These are phyloP conservation scores for Trametes villosa DNA, from an alignment of 768 basidiomycete species.

Conservation along the genomic window DNA sequence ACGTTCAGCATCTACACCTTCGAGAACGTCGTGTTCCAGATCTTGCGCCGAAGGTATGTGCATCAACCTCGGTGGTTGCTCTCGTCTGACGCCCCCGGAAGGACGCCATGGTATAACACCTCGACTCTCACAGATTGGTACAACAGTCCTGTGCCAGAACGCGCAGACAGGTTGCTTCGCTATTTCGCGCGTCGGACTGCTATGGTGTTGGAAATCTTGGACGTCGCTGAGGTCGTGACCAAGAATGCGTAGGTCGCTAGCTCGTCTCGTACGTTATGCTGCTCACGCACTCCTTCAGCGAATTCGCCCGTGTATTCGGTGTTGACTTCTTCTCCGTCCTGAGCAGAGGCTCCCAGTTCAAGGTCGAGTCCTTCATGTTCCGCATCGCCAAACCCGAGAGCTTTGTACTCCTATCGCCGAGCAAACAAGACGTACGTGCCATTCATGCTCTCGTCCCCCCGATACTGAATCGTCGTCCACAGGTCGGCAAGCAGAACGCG, in stretches of 20 bases:
- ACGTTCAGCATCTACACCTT: conserved; percentile 81
- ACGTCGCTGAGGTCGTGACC: conserved; percentile 78
- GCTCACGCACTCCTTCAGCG: conserved; percentile 50
- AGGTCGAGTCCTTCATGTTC: conserved; percentile 99
- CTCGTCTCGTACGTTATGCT: not conserved
- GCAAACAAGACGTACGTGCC: conserved; percentile 71
- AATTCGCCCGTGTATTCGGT: conserved; percentile 96
- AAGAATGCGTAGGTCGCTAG: conserved; percentile 84
- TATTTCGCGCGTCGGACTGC: conserved; percentile 69
- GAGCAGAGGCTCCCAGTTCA: conserved; percentile 95
- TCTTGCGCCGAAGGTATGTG: conserved; percentile 73
- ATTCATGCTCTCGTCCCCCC: not conserved
- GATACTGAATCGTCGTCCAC: conserved; percentile 1
- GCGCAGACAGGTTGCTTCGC: conserved; percentile 56
- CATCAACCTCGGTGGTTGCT: not conserved
- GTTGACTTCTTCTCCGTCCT: conserved; percentile 97
- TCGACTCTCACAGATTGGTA: conserved; percentile 72
- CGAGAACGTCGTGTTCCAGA: conserved; percentile 86
- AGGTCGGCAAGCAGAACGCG: conserved; percentile 97
- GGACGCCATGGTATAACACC: conserved; percentile 76
- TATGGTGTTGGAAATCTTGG: conserved; percentile 79
- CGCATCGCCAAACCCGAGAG: conserved; percentile 95
- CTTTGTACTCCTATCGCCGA: conserved; percentile 90
- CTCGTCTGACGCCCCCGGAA: conserved; percentile 32
- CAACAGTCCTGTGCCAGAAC: conserved; percentile 57